Evolutionary conservation across 2,329 filamentous ascomycete genomes (phyloP), one percentile per base, ranked within the genome.

Genomic region (Aureobasidium sp.): DNA sequence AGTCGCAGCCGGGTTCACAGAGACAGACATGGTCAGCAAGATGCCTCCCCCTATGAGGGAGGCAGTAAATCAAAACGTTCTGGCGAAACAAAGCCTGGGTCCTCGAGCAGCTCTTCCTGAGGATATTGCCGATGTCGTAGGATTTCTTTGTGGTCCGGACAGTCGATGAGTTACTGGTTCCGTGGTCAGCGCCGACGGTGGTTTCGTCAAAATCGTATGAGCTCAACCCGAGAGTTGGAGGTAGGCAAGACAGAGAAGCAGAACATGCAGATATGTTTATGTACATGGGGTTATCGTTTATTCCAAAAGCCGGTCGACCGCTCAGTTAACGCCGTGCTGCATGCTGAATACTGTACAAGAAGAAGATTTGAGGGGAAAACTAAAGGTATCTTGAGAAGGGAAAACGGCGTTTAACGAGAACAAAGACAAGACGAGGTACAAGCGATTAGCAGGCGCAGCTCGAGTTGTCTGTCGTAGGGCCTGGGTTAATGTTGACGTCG

Each of bases 101-200:
- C 32, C 32, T 26, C 32, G 50, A 37, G 50, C 12, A 39, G 67
- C 50, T 47, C 66, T 39, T 5, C 69, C 56, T 55, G 70, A 73
- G 56, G 70, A 90, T 77, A 71, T 87, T 86, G 68, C 92, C 79
- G 71, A 93, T 89, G 61, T 84, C 83, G 89, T 92, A 69, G 66
- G 67, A 0, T 69, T 66, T 39, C 46, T 72, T 43, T 67, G 66
- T 3, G 67, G 69, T 59, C 67, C 68, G 48, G 68, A 68, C 57
- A 65, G 64, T 13, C 61, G 69, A 41, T 72, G 70, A 69, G 32
- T 65, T 26, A 71, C 65, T 12, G 71, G 71, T 7, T 69, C 68
- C 63, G 70, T 71, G 3, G 66, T 72, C 17, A 63, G 66, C 27
- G 71, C 69, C 8, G 70, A 70, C 63, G 71, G 34, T 13, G 51